A percentile compares a stretch with the other conserved stretches of the same genome.
Conservation (phyloP, 331 rosid species). For the Telfairia occidentalis region DNA sequence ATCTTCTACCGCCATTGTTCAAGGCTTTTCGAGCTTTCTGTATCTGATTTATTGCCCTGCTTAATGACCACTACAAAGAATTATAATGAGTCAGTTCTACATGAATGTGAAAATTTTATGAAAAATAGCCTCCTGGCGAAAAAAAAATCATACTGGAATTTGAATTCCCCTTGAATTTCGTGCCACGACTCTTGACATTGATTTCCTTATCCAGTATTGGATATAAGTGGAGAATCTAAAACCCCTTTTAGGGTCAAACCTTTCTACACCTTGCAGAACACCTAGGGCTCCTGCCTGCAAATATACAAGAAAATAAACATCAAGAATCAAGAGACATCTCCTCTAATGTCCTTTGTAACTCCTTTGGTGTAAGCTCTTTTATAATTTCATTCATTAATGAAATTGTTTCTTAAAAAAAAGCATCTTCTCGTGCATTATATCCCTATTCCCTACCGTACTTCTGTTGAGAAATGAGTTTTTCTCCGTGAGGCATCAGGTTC, state of each 20-base stretch:
- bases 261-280: slow-evolving; percentile 83
- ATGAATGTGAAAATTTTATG: slow-evolving; percentile 8
- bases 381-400: no score
- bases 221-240: slow-evolving; percentile 83
- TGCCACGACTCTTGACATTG: slow-evolving; percentile 63
- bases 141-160: slow-evolving; percentile 50
- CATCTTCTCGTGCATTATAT: neutral
- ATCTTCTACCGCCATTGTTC: slow-evolving; percentile 28
- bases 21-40: slow-evolving; percentile 51
- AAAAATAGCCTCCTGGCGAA: slow-evolving; percentile 16
- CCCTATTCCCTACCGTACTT: neutral
- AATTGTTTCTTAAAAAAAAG: no score
- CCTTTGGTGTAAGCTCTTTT: no score
- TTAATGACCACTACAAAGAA: slow-evolving; percentile 45
- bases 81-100: slow-evolving; percentile 19
- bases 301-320: neutral
- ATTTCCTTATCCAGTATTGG: slow-evolving; percentile 82
- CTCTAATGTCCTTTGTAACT: no score
- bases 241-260: slow-evolving; percentile 72
- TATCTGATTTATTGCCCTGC: slow-evolving; percentile 63
- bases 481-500: neutral
- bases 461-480: neutral
- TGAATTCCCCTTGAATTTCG: slow-evolving; percentile 54
- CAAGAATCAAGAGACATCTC: no score
- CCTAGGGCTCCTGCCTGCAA: slow-evolving; percentile 69